Conservation (phyloP, 2,329 filamentous ascomycete species). For the Diaporthe velutina region DNA sequence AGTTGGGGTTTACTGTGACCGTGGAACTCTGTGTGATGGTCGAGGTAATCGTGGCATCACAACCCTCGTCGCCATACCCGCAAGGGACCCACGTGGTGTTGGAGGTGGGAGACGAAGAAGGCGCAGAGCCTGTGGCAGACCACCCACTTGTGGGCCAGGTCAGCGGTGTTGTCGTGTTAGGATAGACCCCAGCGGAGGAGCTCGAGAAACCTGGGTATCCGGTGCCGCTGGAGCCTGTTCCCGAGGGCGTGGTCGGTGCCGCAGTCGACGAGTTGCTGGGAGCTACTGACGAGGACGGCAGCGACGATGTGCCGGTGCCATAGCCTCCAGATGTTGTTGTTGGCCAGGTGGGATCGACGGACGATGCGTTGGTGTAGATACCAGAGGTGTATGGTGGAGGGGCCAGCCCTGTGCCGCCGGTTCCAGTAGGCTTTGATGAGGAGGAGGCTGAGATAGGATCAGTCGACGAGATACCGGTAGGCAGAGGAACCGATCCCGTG, state of each 20-base stretch:
- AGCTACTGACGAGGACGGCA: constrained; percentile 1
- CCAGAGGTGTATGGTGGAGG: constrained; percentile 7
- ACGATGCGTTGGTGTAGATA: constrained; percentile 31
- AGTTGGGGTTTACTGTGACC: neutral
- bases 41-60: constrained; percentile 16
- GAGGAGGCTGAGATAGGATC: constrained; percentile 17
- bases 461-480: constrained; percentile 30
- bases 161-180: constrained; percentile 34
- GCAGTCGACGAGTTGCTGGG: constrained; percentile 9
- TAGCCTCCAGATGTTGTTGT: neutral
- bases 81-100: constrained; percentile 3
- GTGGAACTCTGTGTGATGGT: constrained; percentile 25
- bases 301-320: constrained; percentile 10
- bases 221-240: constrained; percentile 19
- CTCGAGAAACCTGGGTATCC: constrained; percentile 7
- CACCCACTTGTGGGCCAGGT: constrained; percentile 31
- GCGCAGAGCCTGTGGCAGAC: constrained; percentile 30
- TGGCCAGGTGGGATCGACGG: neutral
- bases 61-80: constrained; percentile 13
- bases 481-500: constrained; percentile 27
- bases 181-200: constrained; percentile 14
- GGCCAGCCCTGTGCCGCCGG: constrained; percentile 17
- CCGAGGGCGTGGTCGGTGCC: neutral
- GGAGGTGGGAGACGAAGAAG: constrained; percentile 5
- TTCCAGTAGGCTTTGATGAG: constrained; percentile 11